Percentiles rank a stretch among this genome's conserved stretches.
phyloP scores from a whole-genome alignment of 495 filamentous ascomycete genomes.

The Patellaria atrata region DNA sequence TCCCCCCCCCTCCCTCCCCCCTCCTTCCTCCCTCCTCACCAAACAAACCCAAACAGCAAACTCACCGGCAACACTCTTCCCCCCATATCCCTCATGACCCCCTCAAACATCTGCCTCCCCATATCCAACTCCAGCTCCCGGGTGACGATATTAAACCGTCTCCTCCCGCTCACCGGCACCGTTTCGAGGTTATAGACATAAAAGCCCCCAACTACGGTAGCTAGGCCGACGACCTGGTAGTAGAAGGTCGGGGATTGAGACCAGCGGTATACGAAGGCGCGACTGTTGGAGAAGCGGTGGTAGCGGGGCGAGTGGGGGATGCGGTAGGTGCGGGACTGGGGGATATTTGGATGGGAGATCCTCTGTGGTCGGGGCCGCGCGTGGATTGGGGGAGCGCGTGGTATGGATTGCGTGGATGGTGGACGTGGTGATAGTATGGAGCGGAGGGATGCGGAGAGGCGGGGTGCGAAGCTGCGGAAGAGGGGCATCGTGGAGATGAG shows the following conservation, averaged over 20 bases:
- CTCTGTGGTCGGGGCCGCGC: too few species aligned
- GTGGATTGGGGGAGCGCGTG: too few species aligned
- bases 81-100: slow-evolving; percentile 28
- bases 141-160: slow-evolving; percentile 66
- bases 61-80: too few species aligned
- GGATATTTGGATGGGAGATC: too few species aligned
- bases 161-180: slow-evolving; percentile 64
- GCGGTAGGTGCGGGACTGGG: slow-evolving; percentile 2
- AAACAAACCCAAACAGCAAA: too few species aligned
- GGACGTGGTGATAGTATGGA: too few species aligned
- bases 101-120: slow-evolving; percentile 19
- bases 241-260: slow-evolving; percentile 24
- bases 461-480: too few species aligned
- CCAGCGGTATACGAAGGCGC: slow-evolving; percentile 20
- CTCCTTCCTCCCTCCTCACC: too few species aligned
- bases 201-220: slow-evolving; percentile 32
- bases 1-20: too few species aligned
- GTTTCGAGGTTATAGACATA: slow-evolving; percentile 63
- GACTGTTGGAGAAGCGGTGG: slow-evolving; percentile 14
- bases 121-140: slow-evolving; percentile 38
- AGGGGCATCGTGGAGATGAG: too few species aligned
- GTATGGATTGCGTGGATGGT: too few species aligned
- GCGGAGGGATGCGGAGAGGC: too few species aligned
- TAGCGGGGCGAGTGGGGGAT: slow-evolving; percentile 15
- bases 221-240: slow-evolving; percentile 24